These are phyloP conservation scores for Globisporangium cystogenes DNA, from an alignment of 352 stramenopile species.

Conservation along the genomic window DNA sequence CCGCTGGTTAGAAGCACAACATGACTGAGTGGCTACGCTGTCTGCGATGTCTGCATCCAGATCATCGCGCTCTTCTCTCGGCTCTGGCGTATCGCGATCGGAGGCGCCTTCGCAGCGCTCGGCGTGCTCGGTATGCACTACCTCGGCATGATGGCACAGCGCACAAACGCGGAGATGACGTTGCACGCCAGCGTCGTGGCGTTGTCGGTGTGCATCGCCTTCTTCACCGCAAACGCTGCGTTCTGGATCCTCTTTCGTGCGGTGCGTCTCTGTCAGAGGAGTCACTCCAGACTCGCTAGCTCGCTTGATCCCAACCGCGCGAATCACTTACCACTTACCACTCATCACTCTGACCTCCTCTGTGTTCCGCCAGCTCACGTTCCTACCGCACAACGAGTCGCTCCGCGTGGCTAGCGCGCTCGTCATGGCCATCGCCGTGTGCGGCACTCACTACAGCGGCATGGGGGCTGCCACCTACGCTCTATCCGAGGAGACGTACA, in stretches of 20 bases:
- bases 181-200: conserved; percentile 31
- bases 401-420: conserved; percentile 45
- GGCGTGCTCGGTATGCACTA: conserved; percentile 74
- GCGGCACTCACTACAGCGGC: conserved; percentile 49
- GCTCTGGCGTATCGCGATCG: conserved; percentile 34
- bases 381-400: conserved; percentile 37
- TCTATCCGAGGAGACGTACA: conserved; percentile 22
- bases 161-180: conserved; percentile 31
- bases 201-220: conserved; percentile 41
- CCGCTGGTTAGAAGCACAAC: too few species aligned
- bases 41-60: too few species aligned
- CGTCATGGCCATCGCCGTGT: conserved; percentile 59
- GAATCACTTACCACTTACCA: too few species aligned
- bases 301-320: too few species aligned
- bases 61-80: conserved; percentile 49
- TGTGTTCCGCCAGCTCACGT: conserved; percentile 23
- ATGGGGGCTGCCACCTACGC: conserved; percentile 41
- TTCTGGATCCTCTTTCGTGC: conserved; percentile 70
- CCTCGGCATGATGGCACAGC: conserved; percentile 59
- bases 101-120: conserved; percentile 40
- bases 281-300: too few species aligned
- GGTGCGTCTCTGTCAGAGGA: too few species aligned
- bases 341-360: not conserved
- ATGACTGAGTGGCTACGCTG: too few species aligned
- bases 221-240: conserved; percentile 43